A percentile compares a stretch with the other conserved stretches of the same genome.
Conservation (phyloP, 2,329 filamentous ascomycete genomes). For the Graphilbum fragrans region DNA sequence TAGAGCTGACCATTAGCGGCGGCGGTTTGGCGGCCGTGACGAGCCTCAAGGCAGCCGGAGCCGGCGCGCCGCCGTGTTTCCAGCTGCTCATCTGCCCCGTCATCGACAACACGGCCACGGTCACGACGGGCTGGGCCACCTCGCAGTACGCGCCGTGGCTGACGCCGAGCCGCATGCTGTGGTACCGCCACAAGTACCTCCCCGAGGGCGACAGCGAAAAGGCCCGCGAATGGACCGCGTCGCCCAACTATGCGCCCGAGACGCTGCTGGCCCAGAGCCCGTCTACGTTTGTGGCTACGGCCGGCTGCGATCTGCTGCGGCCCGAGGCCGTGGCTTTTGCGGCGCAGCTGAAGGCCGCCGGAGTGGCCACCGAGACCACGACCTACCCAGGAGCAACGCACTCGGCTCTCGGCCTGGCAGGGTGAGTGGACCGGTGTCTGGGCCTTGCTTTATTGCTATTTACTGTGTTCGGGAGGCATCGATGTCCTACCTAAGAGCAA, state of each 20-base stretch:
- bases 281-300: constrained; percentile 37
- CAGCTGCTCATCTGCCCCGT: constrained; percentile 48
- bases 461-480: no score
- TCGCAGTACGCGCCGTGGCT: constrained; percentile 40
- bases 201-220: constrained; percentile 31
- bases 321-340: constrained; percentile 40
- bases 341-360: no score
- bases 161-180: constrained; percentile 41
- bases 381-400: no score
- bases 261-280: constrained; percentile 39
- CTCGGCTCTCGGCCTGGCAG: no score
- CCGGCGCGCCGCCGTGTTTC: constrained; percentile 11
- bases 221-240: constrained; percentile 23
- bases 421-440: no score
- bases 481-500: no score
- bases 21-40: no score
- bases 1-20: no score
- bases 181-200: constrained; percentile 47
- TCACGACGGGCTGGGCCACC: constrained; percentile 34
- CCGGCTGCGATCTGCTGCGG: constrained; percentile 42
- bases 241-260: constrained; percentile 24
- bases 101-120: constrained; percentile 42
- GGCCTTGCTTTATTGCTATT: no score
- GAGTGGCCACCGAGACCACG: no score
- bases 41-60: no score